phyloP scores from a whole-genome alignment of 352 stramenopile species.

The Pythium pyrilobum region DNA sequence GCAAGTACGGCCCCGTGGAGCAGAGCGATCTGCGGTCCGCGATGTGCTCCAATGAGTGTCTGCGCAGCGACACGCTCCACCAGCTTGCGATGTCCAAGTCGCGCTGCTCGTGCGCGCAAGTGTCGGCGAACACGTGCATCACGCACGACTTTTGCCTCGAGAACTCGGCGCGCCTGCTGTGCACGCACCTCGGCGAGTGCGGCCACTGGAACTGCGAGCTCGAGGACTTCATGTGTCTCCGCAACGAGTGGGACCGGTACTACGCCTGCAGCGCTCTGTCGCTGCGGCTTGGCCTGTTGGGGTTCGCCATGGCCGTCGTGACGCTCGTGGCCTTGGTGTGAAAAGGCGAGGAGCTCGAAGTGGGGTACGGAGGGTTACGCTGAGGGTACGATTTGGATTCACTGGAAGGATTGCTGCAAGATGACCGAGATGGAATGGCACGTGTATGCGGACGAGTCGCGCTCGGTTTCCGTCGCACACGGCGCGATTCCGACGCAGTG shows the following conservation, averaged over 20 bases:
- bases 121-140: conserved; percentile 68
- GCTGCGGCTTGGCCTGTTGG: not conserved
- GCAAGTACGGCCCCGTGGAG: conserved; percentile 49
- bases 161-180: conserved; percentile 78
- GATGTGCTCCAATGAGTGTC: conserved; percentile 86
- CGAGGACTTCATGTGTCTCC: conserved; percentile 89
- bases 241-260: conserved; percentile 81
- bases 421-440: conserved; percentile 14
- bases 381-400: conserved; percentile 8
- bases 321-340: conserved; percentile 17
- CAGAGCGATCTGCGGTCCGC: conserved; percentile 62
- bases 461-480: not conserved
- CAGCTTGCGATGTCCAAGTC: conserved; percentile 65
- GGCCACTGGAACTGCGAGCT: conserved; percentile 83
- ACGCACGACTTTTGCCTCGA: conserved; percentile 74
- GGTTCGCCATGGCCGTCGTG: conserved; percentile 10
- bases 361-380: not conserved
- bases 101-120: conserved; percentile 74
- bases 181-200: conserved; percentile 81
- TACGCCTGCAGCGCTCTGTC: conserved; percentile 41
- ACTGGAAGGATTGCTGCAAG: not conserved
- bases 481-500: conserved; percentile 15
- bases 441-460: conserved; percentile 7
- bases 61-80: conserved; percentile 74
- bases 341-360: not conserved